These are phyloP conservation scores for Cornus florida DNA, from an alignment of 148 eudicot genomes.

Conservation along the genomic window DNA sequence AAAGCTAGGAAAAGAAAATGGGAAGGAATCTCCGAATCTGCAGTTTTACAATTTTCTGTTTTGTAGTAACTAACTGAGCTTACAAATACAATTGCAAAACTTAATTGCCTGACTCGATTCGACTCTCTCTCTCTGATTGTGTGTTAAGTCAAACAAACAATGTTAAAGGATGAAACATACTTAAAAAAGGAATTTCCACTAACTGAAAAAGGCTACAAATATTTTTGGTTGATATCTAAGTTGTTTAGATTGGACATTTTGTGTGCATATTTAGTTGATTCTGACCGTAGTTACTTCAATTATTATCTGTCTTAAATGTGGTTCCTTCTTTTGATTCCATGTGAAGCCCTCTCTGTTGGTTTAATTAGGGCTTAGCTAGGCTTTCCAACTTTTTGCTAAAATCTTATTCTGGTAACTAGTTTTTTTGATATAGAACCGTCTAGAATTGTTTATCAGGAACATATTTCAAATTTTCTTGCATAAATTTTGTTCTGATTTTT, in stretches of 20 bases:
- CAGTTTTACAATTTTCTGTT: not conserved
- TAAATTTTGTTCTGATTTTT: not conserved
- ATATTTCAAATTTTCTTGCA: too few relatives aligned
- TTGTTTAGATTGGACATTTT: too few relatives aligned
- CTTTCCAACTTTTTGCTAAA: not conserved
- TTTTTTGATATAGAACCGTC: not conserved
- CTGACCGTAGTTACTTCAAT: too few relatives aligned
- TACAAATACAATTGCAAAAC: not conserved
- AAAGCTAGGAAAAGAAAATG: not conserved
- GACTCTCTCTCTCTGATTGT: not conserved
- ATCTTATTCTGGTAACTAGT: not conserved
- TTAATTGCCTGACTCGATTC: not conserved
- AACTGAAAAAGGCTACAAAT: too few relatives aligned
- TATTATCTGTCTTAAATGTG: not conserved
- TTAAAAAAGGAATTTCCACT: too few relatives aligned
- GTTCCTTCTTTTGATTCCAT: not conserved
- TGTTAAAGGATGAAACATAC: too few relatives aligned
- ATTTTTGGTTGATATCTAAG: too few relatives aligned
- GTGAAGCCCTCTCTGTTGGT: not conserved
- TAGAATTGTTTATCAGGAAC: too few relatives aligned
- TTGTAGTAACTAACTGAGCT: not conserved
- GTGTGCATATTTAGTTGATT: too few relatives aligned
- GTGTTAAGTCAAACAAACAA: too few relatives aligned
- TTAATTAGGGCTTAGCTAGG: constrained; percentile 11
- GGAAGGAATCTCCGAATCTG: too few relatives aligned